These are phyloP conservation scores for Erythrophleum fordii DNA, from an alignment of 306 rosid genomes.

Conservation along the genomic window DNA sequence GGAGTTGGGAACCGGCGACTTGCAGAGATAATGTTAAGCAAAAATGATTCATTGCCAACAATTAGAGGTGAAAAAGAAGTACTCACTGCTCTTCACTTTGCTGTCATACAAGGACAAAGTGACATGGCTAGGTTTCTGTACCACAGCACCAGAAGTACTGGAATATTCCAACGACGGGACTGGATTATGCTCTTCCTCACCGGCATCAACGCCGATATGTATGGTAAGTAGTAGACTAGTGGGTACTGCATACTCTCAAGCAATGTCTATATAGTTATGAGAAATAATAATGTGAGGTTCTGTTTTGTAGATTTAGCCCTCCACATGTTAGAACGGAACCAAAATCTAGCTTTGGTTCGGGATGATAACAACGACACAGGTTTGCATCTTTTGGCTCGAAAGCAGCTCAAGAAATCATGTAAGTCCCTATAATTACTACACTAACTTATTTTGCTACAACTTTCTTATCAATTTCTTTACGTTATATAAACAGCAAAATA, in stretches of 20 bases:
- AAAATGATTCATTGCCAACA: not conserved
- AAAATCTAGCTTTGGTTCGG: not conserved
- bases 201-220: not conserved
- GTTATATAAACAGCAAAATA: no score
- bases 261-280: no score
- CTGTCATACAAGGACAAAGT: not conserved
- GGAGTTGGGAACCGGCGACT: not conserved
- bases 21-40: not conserved
- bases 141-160: not conserved
- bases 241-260: no score
- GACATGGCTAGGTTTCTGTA: not conserved
- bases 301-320: not conserved
- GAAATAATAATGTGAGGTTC: no score
- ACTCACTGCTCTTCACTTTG: not conserved
- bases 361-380: not conserved
- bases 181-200: not conserved
- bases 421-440: not conserved
- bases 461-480: no score
- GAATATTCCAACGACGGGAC: not conserved
- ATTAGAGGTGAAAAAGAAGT: not conserved
- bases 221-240: no score
- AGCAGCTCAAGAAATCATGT: not conserved
- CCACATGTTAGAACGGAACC: not conserved
- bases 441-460: no score
- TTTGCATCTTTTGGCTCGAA: slow-evolving; percentile 9